Base-by-base conservation (phyloP, 78 protist genomes). In the slime mould (Dictyostelium discoideum) region DNA sequence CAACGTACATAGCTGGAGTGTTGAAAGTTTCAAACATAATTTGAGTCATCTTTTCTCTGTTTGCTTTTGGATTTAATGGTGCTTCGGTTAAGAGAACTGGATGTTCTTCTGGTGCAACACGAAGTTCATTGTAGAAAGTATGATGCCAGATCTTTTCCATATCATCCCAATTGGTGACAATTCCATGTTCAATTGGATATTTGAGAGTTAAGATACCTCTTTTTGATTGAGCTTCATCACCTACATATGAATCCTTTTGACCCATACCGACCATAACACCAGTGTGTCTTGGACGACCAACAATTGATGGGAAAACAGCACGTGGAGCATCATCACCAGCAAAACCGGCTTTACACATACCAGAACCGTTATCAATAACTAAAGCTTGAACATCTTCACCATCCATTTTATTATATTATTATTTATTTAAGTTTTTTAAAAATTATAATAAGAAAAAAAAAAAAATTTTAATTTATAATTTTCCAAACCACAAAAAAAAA, bases 11-110 rank as follows among this genome's bases (percentile, higher is more conserved):
- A 10, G 98, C 99, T 10, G 99, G 79, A 16, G 89, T 94, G 78
- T 90, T 85, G 93, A 98, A 98, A 44, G 98, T 94, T 82, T 99
- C 99, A 85, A 98, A 99, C 99, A 98, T 96, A 57, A 98, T 97
- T 92, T 97, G 89, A 22, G 98, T 92, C 97, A 97, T 97, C 92
- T 86, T 97, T 90, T 98, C 99, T 60, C 99, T 67, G 29, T 83
- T 92, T 54, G 90, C 96, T 63, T 84, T 84, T 76, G 96, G 90
- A 44, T 92, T 81, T 29, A 86, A 82, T 84, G 99, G 98, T 39
- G 99, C 98, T 86, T 98, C 99, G 8, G 99, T 96, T 63, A 98
- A 85, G 26, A 98, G 96, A 9, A 98, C 90, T 76, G 98, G 98
- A 84, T 97, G 98, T 39, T 63, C 69, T n/a, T 84, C 78, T 20